Percentiles rank a stretch among this genome's conserved stretches.
phyloP scores from a whole-genome alignment of 1,139 yeast species.

The Ogataea hybrid region DNA sequence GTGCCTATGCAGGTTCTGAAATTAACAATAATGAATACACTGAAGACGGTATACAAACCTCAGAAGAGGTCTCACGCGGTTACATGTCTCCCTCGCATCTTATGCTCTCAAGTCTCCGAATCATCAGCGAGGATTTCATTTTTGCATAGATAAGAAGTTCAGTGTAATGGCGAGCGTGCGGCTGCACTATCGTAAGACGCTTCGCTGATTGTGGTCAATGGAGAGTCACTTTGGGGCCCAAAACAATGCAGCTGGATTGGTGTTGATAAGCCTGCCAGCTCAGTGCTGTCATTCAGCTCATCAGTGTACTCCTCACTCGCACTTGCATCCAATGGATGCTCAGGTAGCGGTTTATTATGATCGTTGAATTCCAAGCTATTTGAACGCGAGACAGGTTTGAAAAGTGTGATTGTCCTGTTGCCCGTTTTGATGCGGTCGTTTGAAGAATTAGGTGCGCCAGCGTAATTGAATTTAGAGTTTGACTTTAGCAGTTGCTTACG shows the following conservation, averaged over 20 bases:
- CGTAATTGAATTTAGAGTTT: constrained; percentile 1
- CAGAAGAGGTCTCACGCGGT: neutral
- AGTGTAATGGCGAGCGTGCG: constrained; percentile 8
- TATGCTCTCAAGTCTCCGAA: constrained; percentile 9
- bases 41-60: neutral
- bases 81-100: constrained; percentile 4
- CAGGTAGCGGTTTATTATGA: constrained; percentile 9
- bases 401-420: constrained; percentile 29
- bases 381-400: constrained; percentile 20
- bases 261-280: neutral
- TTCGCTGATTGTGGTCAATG: constrained; percentile 30
- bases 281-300: constrained; percentile 10
- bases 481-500: constrained; percentile 13
- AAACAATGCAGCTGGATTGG: constrained; percentile 5
- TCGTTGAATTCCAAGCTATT: constrained; percentile 1
- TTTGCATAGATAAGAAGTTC: neutral
- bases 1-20: neutral
- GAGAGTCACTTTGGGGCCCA: constrained; percentile 14
- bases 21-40: neutral
- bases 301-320: constrained; percentile 18
- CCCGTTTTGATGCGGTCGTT: constrained; percentile 21
- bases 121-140: constrained; percentile 3
- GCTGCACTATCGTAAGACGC: constrained; percentile 24
- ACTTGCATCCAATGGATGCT: constrained; percentile 14
- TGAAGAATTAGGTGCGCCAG: neutral